Percentiles rank a stretch among this genome's conserved stretches.
Conservation (phyloP, 202 grass and related monocot genomes). For the Zizania palustris region DNA sequence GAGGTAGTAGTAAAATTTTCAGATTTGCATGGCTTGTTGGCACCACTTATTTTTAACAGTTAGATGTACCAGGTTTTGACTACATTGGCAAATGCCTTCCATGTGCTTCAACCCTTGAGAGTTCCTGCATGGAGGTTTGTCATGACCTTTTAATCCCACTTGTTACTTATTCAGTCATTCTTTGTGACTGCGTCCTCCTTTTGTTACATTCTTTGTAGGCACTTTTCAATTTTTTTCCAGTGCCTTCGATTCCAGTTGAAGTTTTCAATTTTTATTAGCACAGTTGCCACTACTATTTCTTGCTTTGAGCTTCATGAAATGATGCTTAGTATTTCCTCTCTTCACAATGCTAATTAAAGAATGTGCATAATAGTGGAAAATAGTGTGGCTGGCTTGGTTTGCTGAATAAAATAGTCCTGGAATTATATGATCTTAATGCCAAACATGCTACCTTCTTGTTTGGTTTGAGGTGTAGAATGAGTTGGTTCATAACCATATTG, state of each 20-base stretch:
- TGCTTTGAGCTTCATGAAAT: neutral
- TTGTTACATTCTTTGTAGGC: neutral
- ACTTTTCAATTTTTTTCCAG: conserved; percentile 6
- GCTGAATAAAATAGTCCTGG: neutral
- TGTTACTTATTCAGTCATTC: conserved; percentile 18
- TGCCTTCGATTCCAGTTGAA: neutral
- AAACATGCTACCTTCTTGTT: conserved; percentile 6
- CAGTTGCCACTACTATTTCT: neutral
- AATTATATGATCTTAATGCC: conserved; percentile 18
- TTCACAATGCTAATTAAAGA: neutral
- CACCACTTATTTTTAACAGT: conserved; percentile 7
- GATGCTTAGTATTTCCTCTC: neutral
- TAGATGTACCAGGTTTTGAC: conserved; percentile 70
- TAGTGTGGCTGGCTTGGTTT: neutral
- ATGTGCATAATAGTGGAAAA: neutral
- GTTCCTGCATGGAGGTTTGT: conserved; percentile 88
- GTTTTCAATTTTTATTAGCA: neutral
- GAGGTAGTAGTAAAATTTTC: neutral
- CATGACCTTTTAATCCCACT: conserved; percentile 10
- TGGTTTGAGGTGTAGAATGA: neutral
- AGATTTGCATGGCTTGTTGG: conserved; percentile 13
- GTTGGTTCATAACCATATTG: conserved; percentile 2
- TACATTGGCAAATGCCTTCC: conserved; percentile 74
- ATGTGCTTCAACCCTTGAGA: conserved; percentile 74
- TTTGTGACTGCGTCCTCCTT: conserved; percentile 13